phyloP scores from a whole-genome alignment of 441 rosid genomes.

The Erysimum pusillum region DNA sequence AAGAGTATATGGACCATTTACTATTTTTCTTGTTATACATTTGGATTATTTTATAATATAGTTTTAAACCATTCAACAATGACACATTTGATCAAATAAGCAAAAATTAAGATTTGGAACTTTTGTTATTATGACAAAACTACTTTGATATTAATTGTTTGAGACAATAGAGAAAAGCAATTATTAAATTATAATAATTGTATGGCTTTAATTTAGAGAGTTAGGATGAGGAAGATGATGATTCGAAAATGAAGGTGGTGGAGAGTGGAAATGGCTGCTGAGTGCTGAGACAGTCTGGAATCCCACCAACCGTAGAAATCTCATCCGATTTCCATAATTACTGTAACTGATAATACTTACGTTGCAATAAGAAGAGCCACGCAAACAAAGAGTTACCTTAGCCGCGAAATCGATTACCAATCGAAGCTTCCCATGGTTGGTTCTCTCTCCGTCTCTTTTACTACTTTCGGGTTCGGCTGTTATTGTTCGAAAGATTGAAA shows the following conservation, averaged over 20 bases:
- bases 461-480: not conserved
- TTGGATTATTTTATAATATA: not conserved
- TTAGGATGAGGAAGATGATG: constrained; percentile 35
- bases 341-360: constrained; percentile 3
- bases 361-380: constrained; percentile 36
- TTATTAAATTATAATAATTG: not conserved
- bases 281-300: constrained; percentile 13
- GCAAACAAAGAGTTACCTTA: not conserved
- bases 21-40: not conserved
- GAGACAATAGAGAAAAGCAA: not conserved
- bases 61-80: not conserved
- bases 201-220: constrained; percentile 17
- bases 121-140: not conserved
- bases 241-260: constrained; percentile 41
- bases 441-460: not conserved
- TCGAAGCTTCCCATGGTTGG: constrained; percentile 38
- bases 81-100: not conserved
- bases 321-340: not conserved
- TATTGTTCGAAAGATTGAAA: not conserved
- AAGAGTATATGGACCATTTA: not conserved
- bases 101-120: not conserved
- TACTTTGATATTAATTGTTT: not conserved
- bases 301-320: constrained; percentile 34
- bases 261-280: constrained; percentile 39
- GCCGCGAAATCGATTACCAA: not conserved